A percentile compares a stretch with the other conserved stretches of the same genome.
These are phyloP conservation scores for Castanopsis chinensis DNA, from an alignment of 306 rosid genomes.

Conservation along the genomic window DNA sequence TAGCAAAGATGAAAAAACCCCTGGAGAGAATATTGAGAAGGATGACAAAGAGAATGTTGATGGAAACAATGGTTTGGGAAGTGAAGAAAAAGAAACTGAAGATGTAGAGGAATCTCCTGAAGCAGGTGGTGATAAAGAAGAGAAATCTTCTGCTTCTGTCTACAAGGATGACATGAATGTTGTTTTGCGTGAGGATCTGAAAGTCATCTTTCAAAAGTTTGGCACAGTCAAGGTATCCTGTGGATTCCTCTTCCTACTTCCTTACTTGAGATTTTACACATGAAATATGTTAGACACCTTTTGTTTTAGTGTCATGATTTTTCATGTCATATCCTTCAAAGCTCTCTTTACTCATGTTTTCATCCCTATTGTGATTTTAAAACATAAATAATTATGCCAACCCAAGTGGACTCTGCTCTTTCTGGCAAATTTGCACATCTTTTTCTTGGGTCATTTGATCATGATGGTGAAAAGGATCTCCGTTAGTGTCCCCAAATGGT, in stretches of 20 bases:
- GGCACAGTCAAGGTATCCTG: constrained; percentile 72
- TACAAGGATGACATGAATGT: constrained; percentile 69
- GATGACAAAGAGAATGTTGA: constrained; percentile 27
- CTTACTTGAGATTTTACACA: constrained; percentile 5
- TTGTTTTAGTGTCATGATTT: not conserved
- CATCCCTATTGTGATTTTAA: not conserved
- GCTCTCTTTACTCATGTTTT: not conserved
- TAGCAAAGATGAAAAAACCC: constrained; percentile 28
- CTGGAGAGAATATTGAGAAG: constrained; percentile 19
- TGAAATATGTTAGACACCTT: not conserved
- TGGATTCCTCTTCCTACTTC: not conserved
- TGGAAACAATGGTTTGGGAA: constrained; percentile 24
- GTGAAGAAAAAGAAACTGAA: constrained; percentile 42
- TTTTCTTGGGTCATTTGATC: not conserved
- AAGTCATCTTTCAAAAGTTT: constrained; percentile 58
- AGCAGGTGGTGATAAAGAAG: constrained; percentile 38
- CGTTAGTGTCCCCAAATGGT: not conserved
- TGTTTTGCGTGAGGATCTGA: constrained; percentile 86
- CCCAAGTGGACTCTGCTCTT: not conserved
- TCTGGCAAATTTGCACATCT: not conserved
- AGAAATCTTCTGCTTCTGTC: constrained; percentile 37
- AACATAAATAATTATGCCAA: not conserved
- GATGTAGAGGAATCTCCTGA: constrained; percentile 34
- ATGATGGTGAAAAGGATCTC: not conserved
- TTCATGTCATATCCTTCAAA: not conserved